These are phyloP conservation scores for Fraxinus albicans DNA, from an alignment of 305 asterid species.

Conservation along the genomic window DNA sequence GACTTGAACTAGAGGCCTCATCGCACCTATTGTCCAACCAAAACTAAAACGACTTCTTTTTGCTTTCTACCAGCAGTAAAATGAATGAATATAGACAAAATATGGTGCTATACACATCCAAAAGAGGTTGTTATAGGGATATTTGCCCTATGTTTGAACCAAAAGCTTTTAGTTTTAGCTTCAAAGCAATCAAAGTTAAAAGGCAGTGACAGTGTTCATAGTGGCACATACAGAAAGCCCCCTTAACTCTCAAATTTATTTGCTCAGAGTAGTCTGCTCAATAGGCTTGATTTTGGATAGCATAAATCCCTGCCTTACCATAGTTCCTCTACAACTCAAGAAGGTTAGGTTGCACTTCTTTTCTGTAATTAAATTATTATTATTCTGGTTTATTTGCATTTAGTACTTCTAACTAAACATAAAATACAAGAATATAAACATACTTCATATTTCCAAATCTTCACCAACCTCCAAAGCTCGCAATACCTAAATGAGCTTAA, in stretches of 20 bases:
- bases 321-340: slow-evolving; percentile 53
- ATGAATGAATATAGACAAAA: slow-evolving; percentile 35
- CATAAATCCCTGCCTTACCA: slow-evolving; percentile 33
- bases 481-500: too few species aligned
- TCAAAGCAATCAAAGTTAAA: slow-evolving; percentile 33
- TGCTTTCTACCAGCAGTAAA: not conserved
- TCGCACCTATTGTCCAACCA: too few species aligned
- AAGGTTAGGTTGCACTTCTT: slow-evolving; percentile 43
- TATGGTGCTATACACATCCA: slow-evolving; percentile 63
- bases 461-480: too few species aligned
- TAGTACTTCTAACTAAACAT: too few species aligned
- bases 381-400: too few species aligned
- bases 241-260: slow-evolving; percentile 53
- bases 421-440: too few species aligned
- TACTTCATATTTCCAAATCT: too few species aligned
- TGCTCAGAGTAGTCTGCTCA: slow-evolving; percentile 60
- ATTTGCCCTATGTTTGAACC: slow-evolving; percentile 73
- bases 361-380: not conserved
- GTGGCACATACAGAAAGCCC: slow-evolving; percentile 8
- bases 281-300: slow-evolving; percentile 44
- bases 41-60: too few species aligned
- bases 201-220: not conserved
- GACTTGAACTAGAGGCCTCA: too few species aligned
- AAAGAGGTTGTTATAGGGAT: slow-evolving; percentile 58
- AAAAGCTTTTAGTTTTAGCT: slow-evolving; percentile 67